Evolutionary conservation across 352 stramenopile genomes (phyloP).

Genomic region (Phytophthora sp.): DNA sequence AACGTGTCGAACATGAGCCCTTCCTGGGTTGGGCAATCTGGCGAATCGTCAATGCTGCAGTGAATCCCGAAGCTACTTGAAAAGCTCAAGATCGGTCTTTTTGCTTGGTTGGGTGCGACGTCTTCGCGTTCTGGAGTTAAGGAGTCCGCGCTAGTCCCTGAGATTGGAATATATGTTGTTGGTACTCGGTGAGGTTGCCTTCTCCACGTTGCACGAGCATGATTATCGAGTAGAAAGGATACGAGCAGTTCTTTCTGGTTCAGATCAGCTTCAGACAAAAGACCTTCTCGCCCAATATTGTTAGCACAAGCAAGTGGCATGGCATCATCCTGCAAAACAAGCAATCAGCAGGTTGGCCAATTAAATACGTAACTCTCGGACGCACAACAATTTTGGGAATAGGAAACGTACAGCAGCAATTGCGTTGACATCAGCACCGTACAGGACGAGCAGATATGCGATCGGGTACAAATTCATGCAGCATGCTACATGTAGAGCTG

Average conservation of each 20-base stretch:
- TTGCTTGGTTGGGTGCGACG: neutral
- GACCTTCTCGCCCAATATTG: slow-evolving; percentile 12
- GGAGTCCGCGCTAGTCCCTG: neutral
- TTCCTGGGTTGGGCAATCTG: slow-evolving; percentile 5
- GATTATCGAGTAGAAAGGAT: slow-evolving; percentile 45
- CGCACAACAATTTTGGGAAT: neutral
- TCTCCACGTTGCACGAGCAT: slow-evolving; percentile 65
- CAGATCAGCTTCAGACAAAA: slow-evolving; percentile 10
- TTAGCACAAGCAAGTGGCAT: slow-evolving; percentile 70
- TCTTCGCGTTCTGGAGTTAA: neutral
- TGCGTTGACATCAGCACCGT: slow-evolving; percentile 76
- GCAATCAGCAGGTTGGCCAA: neutral
- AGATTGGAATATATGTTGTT: neutral
- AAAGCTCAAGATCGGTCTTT: slow-evolving; percentile 38
- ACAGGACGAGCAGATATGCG: slow-evolving; percentile 69
- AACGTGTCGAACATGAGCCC: slow-evolving; percentile 43
- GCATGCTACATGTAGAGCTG: slow-evolving; percentile 72
- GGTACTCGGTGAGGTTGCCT: slow-evolving; percentile 7
- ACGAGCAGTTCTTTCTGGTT: slow-evolving; percentile 40
- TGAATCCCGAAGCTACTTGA: slow-evolving; percentile 36
- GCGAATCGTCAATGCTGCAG: slow-evolving; percentile 22
- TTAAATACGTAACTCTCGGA: neutral
- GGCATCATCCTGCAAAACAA: slow-evolving; percentile 51
- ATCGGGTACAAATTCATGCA: slow-evolving; percentile 63
- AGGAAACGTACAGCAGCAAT: slow-evolving; percentile 51